phyloP scores from a whole-genome alignment of 2,329 filamentous ascomycete genomes.

The Teratosphaeria pseudoeucalypti region DNA sequence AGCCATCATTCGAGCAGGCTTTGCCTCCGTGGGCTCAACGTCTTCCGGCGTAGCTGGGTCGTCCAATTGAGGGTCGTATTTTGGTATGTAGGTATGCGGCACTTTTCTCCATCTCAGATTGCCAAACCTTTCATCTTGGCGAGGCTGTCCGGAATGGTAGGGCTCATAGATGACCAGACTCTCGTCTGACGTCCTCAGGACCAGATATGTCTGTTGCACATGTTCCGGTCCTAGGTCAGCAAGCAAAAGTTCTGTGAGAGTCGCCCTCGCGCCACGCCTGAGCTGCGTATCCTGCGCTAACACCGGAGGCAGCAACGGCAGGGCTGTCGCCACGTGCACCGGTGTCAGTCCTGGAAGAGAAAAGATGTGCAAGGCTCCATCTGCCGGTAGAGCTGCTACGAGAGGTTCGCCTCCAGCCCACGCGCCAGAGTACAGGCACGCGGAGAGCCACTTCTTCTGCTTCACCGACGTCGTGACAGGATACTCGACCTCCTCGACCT shows the following conservation, averaged over 20 bases:
- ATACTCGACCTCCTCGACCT: slow-evolving; percentile 43
- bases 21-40: slow-evolving; percentile 34
- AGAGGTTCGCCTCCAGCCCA: slow-evolving; percentile 46
- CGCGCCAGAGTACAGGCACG: slow-evolving; percentile 68
- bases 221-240: slow-evolving; percentile 73
- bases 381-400: slow-evolving; percentile 65
- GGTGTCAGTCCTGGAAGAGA: slow-evolving; percentile 63
- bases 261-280: slow-evolving; percentile 63
- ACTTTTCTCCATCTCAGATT: slow-evolving; percentile 67
- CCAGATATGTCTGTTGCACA: slow-evolving; percentile 63
- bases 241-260: slow-evolving; percentile 67
- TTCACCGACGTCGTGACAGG: slow-evolving; percentile 53
- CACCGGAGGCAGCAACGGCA: slow-evolving; percentile 67
- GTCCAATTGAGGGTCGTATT: slow-evolving; percentile 39
- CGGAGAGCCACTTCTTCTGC: slow-evolving; percentile 66
- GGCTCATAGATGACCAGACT: slow-evolving; percentile 85
- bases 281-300: slow-evolving; percentile 61
- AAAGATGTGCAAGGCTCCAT: slow-evolving; percentile 61
- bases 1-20: slow-evolving; percentile 42
- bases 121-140: background rate
- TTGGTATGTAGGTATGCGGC: slow-evolving; percentile 57
- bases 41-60: slow-evolving; percentile 9
- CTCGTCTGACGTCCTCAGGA: slow-evolving; percentile 68
- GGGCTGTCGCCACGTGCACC: slow-evolving; percentile 63
- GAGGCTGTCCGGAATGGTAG: slow-evolving; percentile 36